Conservation (phyloP, 2,329 filamentous ascomycete genomes). For the Didymella sp. region DNA sequence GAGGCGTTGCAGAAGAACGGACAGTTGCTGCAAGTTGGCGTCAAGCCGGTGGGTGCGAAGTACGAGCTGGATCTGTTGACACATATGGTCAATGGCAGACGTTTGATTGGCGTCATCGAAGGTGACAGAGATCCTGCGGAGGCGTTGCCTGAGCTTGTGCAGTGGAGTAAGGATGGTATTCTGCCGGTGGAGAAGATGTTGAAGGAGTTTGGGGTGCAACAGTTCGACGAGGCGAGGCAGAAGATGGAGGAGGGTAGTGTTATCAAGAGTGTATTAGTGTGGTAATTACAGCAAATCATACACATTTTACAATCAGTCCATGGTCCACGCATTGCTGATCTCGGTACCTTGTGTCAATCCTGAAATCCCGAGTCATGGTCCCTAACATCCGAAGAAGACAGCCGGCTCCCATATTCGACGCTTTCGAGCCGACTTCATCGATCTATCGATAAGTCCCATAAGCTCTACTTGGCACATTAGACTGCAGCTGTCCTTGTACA, state of each 20-base stretch:
- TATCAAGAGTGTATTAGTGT: constrained; percentile 24
- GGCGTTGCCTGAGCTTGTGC: constrained; percentile 24
- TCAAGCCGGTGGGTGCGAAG: constrained; percentile 27
- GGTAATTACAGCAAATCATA: constrained; percentile 2
- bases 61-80: constrained; percentile 24
- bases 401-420: background rate
- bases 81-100: constrained; percentile 24
- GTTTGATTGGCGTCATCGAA: constrained; percentile 25
- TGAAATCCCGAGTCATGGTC: too few species aligned
- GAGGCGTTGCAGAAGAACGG: constrained; percentile 28
- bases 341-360: background rate
- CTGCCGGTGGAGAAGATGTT: constrained; percentile 25
- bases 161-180: constrained; percentile 20
- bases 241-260: constrained; percentile 26
- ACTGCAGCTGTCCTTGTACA: too few species aligned
- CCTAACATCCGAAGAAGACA: too few species aligned
- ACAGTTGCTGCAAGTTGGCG: constrained; percentile 23
- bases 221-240: constrained; percentile 19
- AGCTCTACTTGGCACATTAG: too few species aligned
- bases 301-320: background rate
- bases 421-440: too few species aligned
- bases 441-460: too few species aligned
- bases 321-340: background rate
- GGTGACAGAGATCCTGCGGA: constrained; percentile 25
- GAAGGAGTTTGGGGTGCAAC: constrained; percentile 19